Percentiles rank a stretch among this genome's conserved stretches.
phyloP scores from a whole-genome alignment of 2,329 filamentous ascomycete species.

The Cladosporium austrohemisphaericum region DNA sequence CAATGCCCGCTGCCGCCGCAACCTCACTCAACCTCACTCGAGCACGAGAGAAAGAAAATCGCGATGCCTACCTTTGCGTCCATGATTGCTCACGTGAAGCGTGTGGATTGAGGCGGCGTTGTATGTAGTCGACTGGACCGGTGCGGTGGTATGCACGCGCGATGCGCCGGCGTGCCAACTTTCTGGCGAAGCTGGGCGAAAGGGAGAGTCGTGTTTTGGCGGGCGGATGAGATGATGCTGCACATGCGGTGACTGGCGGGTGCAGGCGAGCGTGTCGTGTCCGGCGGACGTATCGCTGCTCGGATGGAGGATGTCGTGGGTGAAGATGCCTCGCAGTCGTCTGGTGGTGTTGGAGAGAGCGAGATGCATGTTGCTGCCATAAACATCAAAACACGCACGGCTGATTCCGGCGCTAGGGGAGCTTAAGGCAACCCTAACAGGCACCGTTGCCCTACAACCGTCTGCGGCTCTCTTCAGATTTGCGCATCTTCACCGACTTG shows the following conservation, averaged over 20 bases:
- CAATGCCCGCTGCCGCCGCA: background rate
- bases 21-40: too few species aligned
- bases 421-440: too few species aligned
- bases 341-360: constrained; percentile 13
- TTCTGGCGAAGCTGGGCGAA: constrained; percentile 10
- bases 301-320: constrained; percentile 5
- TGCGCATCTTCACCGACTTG: too few species aligned
- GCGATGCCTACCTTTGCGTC: constrained; percentile 45
- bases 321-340: background rate
- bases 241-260: constrained; percentile 3
- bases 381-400: constrained; percentile 11
- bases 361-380: constrained; percentile 7
- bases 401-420: too few species aligned
- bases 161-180: constrained; percentile 14
- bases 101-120: constrained; percentile 2
- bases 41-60: too few species aligned
- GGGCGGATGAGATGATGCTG: constrained; percentile 2
- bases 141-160: constrained; percentile 9
- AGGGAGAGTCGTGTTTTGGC: constrained; percentile 11
- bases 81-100: constrained; percentile 31
- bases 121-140: background rate
- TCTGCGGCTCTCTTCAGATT: too few species aligned
- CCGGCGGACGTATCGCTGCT: constrained; percentile 7
- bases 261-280: background rate
- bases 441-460: too few species aligned